These are phyloP conservation scores for Plasmodium coatneyi DNA, from an alignment of 169 alveolate genomes.

Conservation along the genomic window DNA sequence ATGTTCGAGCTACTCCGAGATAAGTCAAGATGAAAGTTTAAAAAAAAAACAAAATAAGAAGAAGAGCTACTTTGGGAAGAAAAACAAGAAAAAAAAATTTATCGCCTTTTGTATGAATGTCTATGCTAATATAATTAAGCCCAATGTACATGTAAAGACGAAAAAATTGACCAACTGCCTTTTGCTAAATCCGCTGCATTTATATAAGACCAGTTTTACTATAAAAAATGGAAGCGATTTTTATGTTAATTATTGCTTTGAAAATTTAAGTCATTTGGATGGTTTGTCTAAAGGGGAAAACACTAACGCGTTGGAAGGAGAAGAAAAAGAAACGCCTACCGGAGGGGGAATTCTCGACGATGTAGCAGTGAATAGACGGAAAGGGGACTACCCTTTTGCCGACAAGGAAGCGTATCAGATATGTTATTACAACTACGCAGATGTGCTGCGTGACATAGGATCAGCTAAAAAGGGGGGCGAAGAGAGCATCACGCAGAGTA, in stretches of 20 bases:
- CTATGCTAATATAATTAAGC: constrained; percentile 67
- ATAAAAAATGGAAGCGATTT: constrained; percentile 39
- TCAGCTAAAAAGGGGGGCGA: not conserved
- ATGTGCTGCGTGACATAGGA: constrained; percentile 16
- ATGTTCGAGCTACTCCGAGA: constrained; percentile 46
- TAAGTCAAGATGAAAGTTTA: constrained; percentile 32
- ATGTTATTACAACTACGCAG: constrained; percentile 44
- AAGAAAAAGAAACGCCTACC: not conserved
- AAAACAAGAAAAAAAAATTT: constrained; percentile 36
- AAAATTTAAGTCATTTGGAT: constrained; percentile 4
- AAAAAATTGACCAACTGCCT: constrained; percentile 17
- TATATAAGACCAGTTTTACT: constrained; percentile 49
- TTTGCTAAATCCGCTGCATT: constrained; percentile 32
- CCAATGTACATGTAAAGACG: constrained; percentile 31
- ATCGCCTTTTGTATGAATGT: constrained; percentile 20
- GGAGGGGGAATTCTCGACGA: not conserved
- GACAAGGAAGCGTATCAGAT: not conserved
- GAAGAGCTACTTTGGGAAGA: constrained; percentile 29
- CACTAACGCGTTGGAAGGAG: not conserved
- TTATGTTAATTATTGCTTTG: constrained; percentile 56
- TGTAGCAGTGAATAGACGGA: not conserved
- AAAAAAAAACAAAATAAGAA: constrained; percentile 46
- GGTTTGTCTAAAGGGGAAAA: constrained; percentile 1
- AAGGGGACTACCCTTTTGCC: not conserved
- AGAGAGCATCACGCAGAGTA: not conserved